Percentiles rank a stretch among this genome's conserved stretches.
Evolutionary conservation across 2,329 filamentous ascomycete genomes (phyloP).

Genomic region (Alternaria arborescens): DNA sequence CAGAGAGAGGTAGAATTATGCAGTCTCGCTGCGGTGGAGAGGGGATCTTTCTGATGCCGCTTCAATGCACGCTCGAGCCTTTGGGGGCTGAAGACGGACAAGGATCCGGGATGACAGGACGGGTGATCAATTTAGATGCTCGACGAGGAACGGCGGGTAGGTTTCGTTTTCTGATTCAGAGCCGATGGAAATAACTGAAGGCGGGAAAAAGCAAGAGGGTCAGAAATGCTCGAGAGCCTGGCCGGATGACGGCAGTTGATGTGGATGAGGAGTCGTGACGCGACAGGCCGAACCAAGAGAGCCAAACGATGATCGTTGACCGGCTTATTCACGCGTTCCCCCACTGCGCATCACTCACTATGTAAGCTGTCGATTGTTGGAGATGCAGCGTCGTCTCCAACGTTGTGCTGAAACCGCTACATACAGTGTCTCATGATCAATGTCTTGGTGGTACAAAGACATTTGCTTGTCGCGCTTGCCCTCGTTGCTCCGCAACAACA

Average conservation of each 20-base stretch:
- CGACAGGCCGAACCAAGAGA: conserved; percentile 12
- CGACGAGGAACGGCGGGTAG: conserved; percentile 29
- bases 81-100: conserved; percentile 20
- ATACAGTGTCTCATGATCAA: conserved; percentile 13
- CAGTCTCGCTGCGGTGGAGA: conserved; percentile 13
- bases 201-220: conserved; percentile 1
- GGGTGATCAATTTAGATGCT: conserved; percentile 30
- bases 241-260: conserved; percentile 24
- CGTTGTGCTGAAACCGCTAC: conserved; percentile 20
- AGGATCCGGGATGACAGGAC: conserved; percentile 26
- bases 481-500: conserved; percentile 8
- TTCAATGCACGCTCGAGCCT: conserved; percentile 33
- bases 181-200: background rate
- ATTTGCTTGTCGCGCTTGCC: conserved; percentile 10
- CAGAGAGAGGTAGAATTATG: conserved; percentile 9
- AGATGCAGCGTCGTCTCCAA: conserved; percentile 7
- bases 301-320: conserved; percentile 16
- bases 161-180: conserved; percentile 15
- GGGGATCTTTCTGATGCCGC: conserved; percentile 30
- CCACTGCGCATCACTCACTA: conserved; percentile 8
- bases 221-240: background rate
- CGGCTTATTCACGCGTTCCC: conserved; percentile 21
- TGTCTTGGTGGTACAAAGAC: conserved; percentile 15
- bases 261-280: conserved; percentile 23
- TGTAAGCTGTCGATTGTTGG: conserved; percentile 17